Evolutionary conservation across 805 yeast species (phyloP).

Genomic region (Saccharomycopsis sp.): DNA sequence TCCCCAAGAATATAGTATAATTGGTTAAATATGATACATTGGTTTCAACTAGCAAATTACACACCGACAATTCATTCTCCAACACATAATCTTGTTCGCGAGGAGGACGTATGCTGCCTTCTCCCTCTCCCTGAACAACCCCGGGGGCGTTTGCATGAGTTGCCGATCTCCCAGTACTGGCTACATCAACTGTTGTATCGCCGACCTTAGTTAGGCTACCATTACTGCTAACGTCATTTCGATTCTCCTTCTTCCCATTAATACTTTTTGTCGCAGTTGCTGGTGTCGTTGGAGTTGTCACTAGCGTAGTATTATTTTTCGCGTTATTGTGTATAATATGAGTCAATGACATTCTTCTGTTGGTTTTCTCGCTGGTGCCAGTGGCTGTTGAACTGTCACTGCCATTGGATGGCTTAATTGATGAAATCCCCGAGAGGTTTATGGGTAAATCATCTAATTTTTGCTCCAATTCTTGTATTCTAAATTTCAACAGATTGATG

Average conservation of each 20-base stretch:
- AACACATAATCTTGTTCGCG: constrained; percentile 6
- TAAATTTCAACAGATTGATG: constrained; percentile 3
- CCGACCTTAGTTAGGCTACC: background rate
- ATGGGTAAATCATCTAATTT: background rate
- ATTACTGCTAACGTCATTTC: background rate
- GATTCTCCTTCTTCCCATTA: background rate
- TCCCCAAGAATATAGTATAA: constrained; percentile 7
- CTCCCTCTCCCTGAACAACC: too few relatives aligned
- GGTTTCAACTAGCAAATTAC: constrained; percentile 8
- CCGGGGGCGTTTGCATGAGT: background rate
- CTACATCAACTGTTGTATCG: background rate
- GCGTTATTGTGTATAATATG: constrained; percentile 5
- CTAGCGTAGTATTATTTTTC: too few relatives aligned
- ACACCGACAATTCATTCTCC: constrained; percentile 9
- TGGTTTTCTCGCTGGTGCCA: background rate
- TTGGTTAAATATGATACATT: constrained; percentile 9
- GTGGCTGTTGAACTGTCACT: background rate
- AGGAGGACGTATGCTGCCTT: too few relatives aligned
- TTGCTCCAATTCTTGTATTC: constrained; percentile 8
- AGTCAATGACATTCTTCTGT: constrained; percentile 9
- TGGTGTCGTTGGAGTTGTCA: background rate
- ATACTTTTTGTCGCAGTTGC: too few relatives aligned
- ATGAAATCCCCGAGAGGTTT: background rate
- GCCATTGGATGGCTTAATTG: too few relatives aligned
- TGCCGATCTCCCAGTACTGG: background rate